These are phyloP conservation scores for Phialophora tarda DNA, from an alignment of 2,329 filamentous ascomycete genomes.

Conservation along the genomic window DNA sequence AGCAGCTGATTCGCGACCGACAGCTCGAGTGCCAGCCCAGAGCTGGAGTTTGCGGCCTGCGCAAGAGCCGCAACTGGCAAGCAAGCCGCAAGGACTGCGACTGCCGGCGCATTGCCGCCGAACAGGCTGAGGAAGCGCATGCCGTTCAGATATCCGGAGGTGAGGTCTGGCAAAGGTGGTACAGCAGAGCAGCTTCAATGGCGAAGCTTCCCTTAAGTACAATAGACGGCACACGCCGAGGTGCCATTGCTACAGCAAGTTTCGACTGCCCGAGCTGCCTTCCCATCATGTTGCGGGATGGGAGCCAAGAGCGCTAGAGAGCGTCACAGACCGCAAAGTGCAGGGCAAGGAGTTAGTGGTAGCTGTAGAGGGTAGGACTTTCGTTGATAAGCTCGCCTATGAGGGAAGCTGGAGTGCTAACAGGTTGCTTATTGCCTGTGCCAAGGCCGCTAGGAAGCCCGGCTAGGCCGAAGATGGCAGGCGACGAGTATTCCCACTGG, in stretches of 20 bases:
- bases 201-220: neutral
- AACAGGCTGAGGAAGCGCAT: neutral
- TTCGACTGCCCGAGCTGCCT: neutral
- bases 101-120: neutral
- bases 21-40: conserved; percentile 16
- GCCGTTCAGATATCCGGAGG: neutral
- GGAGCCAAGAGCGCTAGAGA: neutral
- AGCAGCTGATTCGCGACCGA: conserved; percentile 21
- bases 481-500: neutral
- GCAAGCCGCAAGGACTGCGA: conserved; percentile 1
- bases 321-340: neutral
- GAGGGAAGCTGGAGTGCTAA: neutral
- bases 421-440: neutral
- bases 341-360: neutral
- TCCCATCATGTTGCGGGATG: neutral
- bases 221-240: neutral
- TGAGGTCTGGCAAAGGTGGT: neutral
- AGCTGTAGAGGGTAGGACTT: neutral
- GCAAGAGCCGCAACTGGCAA: conserved; percentile 1
- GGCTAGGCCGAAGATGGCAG: neutral
- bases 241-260: neutral
- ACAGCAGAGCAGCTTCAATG: neutral
- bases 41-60: conserved; percentile 5
- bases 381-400: neutral
- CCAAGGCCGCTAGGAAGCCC: neutral